phyloP scores from a whole-genome alignment of 2,329 filamentous ascomycete species.

The Colletotrichum salicis region DNA sequence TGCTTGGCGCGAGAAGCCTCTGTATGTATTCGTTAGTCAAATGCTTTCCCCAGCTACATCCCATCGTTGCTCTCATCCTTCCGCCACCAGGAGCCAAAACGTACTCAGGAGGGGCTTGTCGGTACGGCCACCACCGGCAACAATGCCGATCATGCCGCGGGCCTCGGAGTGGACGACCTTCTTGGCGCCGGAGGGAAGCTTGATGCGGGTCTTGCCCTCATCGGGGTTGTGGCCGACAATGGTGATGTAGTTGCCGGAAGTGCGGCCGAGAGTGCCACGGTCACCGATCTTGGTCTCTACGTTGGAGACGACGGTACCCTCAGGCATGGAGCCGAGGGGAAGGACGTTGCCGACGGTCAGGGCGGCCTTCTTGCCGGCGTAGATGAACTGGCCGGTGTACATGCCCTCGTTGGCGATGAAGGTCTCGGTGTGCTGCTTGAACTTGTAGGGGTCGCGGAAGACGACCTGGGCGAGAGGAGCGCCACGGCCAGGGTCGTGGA shows the following conservation, averaged over 20 bases:
- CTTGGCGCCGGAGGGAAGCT: constrained; percentile 99
- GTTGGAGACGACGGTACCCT: constrained; percentile 99
- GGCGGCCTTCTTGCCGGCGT: constrained; percentile 98
- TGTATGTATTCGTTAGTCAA: constrained; percentile 61
- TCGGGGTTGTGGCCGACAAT: constrained; percentile 98
- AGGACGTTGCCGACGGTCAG: constrained; percentile 98
- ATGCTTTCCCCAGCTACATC: background rate
- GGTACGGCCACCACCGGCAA: constrained; percentile 98
- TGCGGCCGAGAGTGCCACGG: constrained; percentile 94
- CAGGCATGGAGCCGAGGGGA: constrained; percentile 91
- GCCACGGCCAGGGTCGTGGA: constrained; percentile 98
- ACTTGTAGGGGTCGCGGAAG: constrained; percentile 98
- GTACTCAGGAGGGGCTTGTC: constrained; percentile 98
- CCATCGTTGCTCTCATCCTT: background rate
- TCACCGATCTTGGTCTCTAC: constrained; percentile 99
- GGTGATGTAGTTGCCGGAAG: constrained; percentile 99
- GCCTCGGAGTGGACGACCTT: constrained; percentile 94
- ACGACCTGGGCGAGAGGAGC: constrained; percentile 95
- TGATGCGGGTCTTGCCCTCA: constrained; percentile 99
- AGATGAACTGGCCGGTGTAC: constrained; percentile 99
- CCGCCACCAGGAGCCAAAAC: constrained; percentile 44
- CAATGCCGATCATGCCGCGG: constrained; percentile 99
- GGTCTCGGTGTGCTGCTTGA: constrained; percentile 97
- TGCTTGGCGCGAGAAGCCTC: constrained; percentile 99
- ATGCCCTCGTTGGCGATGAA: constrained; percentile 99